Conservation (phyloP, 345 rosid species). For the Gossypium raimondii region DNA sequence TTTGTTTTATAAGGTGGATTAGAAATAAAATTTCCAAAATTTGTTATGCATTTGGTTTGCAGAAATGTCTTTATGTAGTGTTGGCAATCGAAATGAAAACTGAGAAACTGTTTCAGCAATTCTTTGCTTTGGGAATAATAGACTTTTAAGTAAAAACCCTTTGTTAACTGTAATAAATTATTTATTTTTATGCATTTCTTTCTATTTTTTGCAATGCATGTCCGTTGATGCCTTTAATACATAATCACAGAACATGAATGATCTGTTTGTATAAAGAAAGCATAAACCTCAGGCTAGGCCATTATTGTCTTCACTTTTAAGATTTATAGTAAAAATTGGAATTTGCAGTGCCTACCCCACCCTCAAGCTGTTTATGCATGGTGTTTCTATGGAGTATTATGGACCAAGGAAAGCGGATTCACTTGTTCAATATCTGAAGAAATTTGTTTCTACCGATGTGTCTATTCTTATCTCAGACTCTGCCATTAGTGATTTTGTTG, state of each 20-base stretch:
- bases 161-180: background rate
- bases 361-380: conserved; percentile 77
- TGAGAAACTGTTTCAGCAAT: background rate
- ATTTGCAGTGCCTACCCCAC: conserved; percentile 74
- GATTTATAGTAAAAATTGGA: background rate
- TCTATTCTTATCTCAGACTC: conserved; percentile 63
- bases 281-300: background rate
- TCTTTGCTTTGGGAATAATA: background rate
- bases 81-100: background rate
- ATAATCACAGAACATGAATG: background rate
- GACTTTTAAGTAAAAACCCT: background rate
- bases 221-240: background rate
- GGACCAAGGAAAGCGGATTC: conserved; percentile 88
- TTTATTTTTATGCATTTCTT: background rate
- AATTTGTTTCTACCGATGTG: conserved; percentile 90
- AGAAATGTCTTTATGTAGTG: background rate
- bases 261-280: background rate
- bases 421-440: conserved; percentile 77
- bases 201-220: background rate
- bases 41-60: background rate
- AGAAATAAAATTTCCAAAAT: background rate
- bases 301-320: background rate
- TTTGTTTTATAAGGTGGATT: background rate
- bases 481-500: conserved; percentile 55
- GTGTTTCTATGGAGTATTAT: conserved; percentile 70